Conservation (phyloP, 768 basidiomycete species). For the Scleroderma bovista region DNA sequence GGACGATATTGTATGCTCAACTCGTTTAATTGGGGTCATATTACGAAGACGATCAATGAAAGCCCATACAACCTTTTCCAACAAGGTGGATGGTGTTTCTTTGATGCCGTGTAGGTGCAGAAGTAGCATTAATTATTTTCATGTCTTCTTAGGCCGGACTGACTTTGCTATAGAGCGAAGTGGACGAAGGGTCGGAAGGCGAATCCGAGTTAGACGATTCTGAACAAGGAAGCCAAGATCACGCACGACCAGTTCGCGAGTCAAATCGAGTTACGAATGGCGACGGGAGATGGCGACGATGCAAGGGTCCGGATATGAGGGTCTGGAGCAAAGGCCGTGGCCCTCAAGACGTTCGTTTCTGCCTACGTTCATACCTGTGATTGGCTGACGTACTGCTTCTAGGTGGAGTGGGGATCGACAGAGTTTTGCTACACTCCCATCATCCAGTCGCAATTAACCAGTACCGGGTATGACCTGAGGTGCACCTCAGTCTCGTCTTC, state of each 20-base stretch:
- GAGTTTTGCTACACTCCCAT: conserved; percentile 96
- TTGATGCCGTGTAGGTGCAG: too few species aligned
- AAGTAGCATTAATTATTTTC: too few species aligned
- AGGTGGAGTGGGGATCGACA: conserved; percentile 84
- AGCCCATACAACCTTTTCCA: too few species aligned
- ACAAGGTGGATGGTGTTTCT: too few species aligned
- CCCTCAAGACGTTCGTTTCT: conserved; percentile 59
- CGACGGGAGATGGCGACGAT: conserved; percentile 58
- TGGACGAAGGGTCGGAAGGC: too few species aligned
- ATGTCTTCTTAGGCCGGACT: too few species aligned
- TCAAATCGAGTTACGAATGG: conserved; percentile 83
- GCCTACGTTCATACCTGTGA: not conserved
- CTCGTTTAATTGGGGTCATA: too few species aligned
- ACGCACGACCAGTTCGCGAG: conserved; percentile 82
- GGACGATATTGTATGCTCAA: conserved; percentile 77
- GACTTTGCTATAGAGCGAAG: too few species aligned
- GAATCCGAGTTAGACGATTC: too few species aligned
- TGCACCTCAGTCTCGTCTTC: conserved; percentile 81
- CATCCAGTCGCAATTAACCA: conserved; percentile 86
- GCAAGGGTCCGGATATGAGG: conserved; percentile 87
- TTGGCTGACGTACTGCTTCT: conserved; percentile 7
- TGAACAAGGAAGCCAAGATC: conserved; percentile 83
- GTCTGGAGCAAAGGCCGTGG: conserved; percentile 82
- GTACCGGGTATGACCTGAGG: conserved; percentile 80
- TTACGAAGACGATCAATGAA: too few species aligned